Base-by-base conservation (phyloP, 2,329 filamentous ascomycete genomes). In the Podosphaera xanthii region DNA sequence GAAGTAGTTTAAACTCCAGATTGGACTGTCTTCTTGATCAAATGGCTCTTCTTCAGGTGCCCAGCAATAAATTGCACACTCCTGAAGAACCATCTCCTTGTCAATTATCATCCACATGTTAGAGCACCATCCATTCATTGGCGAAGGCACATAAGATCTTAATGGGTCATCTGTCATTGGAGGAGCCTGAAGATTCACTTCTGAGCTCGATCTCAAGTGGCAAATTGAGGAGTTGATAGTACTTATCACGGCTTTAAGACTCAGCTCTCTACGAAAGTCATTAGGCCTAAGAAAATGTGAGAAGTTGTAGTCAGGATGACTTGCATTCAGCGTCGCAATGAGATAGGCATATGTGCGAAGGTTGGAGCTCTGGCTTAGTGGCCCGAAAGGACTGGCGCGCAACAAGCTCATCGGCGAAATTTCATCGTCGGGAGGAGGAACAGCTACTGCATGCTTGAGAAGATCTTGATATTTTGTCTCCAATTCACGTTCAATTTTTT, bases 1-100 rank as follows among this genome's bases (percentile, higher is more conserved):
- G 75, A 98, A 95, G 72, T 94, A 96, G 70, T 97, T 90, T 62
- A 90, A 77, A 57, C 87, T 89, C 91, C 91, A 98, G 62, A 98
- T 90, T 8, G 90, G 85, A 68, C 96, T 54, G 40, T 59, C 89
- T 62, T 94, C 90, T 63, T 89, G 89, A 65, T 90, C 85, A 66
- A 94, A 95, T 0, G 89, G 88, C 67, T 95, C 90, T 62, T 90
- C 87, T 48, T 88, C 84, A 0, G 92, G 92, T 58, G 85, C 81
- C 72, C 94, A 98, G 59, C 84, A 86, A 71, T 95, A 97, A 62
- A 91, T 82, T 59, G 83, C 84, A 72, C 92, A 98, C 65, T 94
- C 84, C 64, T 86, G 83, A 50, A 97, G 77, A 57, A 81, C 82
- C 90, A 98, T 97, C 71, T 97, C 89, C 69, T 92, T 88, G 69